Evolutionary conservation across 2,329 filamentous ascomycete genomes (phyloP).

Genomic region (Cordyceps pruinosa): DNA sequence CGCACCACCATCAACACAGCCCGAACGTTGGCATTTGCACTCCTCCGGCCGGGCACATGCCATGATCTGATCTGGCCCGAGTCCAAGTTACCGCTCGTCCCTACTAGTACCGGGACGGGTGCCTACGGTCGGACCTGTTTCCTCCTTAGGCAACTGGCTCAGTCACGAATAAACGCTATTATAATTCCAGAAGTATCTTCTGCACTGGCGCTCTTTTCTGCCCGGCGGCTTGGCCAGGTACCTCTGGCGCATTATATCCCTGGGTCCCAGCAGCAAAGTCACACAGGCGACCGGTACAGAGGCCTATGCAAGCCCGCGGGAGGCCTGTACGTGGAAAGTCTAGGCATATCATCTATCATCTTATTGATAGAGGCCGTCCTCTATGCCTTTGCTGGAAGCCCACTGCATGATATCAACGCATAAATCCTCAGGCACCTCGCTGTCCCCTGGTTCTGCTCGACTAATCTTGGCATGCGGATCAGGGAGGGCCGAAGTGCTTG

Average conservation of each 20-base stretch:
- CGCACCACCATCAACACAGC: background rate
- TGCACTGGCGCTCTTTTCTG: background rate
- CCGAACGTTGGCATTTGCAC: background rate
- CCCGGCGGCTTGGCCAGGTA: background rate
- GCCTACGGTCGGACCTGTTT: background rate
- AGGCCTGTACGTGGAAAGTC: background rate
- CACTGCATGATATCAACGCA: background rate
- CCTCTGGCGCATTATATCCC: background rate
- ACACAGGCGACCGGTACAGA: background rate
- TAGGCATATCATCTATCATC: background rate
- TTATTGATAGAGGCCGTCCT: background rate
- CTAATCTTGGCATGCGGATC: background rate
- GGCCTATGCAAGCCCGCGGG: background rate
- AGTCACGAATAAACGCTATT: background rate
- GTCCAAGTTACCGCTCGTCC: background rate
- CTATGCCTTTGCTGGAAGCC: background rate
- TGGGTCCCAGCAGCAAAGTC: background rate
- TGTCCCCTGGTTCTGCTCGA: background rate
- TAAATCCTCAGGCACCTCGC: background rate
- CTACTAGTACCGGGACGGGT: background rate
- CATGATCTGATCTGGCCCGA: conserved; percentile 2
- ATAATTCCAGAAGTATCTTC: background rate
- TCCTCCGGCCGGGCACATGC: background rate
- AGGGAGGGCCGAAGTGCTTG: background rate
- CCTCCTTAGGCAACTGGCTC: background rate